Evolutionary conservation across 2,329 filamentous ascomycete genomes (phyloP).

Genomic region (Pseudohalonectria lignicola): DNA sequence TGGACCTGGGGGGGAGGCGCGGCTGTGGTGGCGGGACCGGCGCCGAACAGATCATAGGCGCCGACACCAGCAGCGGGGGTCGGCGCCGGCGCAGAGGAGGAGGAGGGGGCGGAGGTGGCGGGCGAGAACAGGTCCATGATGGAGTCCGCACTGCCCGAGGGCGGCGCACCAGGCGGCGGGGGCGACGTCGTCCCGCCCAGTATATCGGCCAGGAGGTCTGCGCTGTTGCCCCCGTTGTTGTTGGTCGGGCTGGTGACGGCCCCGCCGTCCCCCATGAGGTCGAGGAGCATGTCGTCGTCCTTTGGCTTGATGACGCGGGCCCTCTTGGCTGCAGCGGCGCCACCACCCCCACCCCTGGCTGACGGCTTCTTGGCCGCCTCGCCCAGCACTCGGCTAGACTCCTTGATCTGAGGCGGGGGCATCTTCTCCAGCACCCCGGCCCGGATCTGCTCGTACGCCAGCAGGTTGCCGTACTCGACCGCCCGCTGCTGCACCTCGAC

Average conservation of each 20-base stretch:
- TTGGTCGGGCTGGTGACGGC: slow-evolving; percentile 41
- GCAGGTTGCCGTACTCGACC: slow-evolving; percentile 93
- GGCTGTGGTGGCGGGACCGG: slow-evolving; percentile 36
- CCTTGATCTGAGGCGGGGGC: slow-evolving; percentile 93
- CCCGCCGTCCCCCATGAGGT: slow-evolving; percentile 74
- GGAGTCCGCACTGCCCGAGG: slow-evolving; percentile 48
- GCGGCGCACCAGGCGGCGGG: slow-evolving; percentile 39
- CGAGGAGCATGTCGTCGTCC: slow-evolving; percentile 82
- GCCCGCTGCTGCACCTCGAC: slow-evolving; percentile 94
- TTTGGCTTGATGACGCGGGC: slow-evolving; percentile 68
- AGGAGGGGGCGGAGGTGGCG: slow-evolving; percentile 23
- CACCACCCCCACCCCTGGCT: slow-evolving; percentile 30
- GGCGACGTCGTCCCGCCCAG: slow-evolving; percentile 54
- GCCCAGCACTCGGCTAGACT: slow-evolving; percentile 84
- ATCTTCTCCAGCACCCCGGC: slow-evolving; percentile 92
- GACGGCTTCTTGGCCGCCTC: slow-evolving; percentile 52
- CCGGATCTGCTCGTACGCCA: slow-evolving; percentile 77
- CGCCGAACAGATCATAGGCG: slow-evolving; percentile 37
- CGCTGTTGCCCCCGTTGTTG: slow-evolving; percentile 54
- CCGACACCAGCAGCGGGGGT: slow-evolving; percentile 32
- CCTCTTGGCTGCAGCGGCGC: slow-evolving; percentile 61
- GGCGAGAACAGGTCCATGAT: slow-evolving; percentile 85
- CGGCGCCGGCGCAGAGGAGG: slow-evolving; percentile 17
- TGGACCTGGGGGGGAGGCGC: slow-evolving; percentile 19
- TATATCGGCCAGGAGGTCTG: slow-evolving; percentile 85